Evolutionary conservation across 139 green algal species (phyloP), one percentile per base, ranked within the genome.

Genomic region (Micromonas commoda): DNA sequence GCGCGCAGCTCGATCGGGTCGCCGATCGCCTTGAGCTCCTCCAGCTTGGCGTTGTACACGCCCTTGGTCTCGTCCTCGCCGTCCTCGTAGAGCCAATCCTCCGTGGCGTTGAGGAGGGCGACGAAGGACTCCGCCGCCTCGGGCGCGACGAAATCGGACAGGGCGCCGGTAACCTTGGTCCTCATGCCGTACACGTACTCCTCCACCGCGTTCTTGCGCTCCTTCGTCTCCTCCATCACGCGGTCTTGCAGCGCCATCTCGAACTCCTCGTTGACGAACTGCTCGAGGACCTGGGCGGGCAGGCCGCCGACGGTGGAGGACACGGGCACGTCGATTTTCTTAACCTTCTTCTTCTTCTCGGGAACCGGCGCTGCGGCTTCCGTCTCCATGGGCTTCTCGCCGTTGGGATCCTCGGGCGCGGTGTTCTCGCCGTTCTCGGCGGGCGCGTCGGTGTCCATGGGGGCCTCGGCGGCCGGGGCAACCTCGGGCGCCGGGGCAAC

Each of bases 71-170:
- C 86, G 81, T 98, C 92, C 87, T 99, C 95, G 9, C 95, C 95
- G 65, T 99, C 95, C 3, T 98, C 95, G 68, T 99, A 99, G 82
- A 99, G 86, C 95, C 95, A 99, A 83, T 98, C 92, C 89, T 99
- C 92, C 69, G 78, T 89, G 38, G 73, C 80, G 28, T 88, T 81
- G 54, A 98, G 91, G 81, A 84, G 73, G 21, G 80, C 63, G 33
- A 72, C 76, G 45, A 97, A 84, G 26, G 78, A 63, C 69, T 87
- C 81, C 54, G 83, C 86, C 54, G 93, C 89, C 1, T 77, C 84
- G 53, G 91, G 83, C 33, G 82, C 87, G 32, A 92, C 88, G 75
- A 88, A 97, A 1, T 73, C 57, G 31, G 21, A 23, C 20, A 38
- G 23, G 1, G 64, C 23, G 0, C 51, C 31, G 68, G 76, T 78